Conservation (phyloP, 2,329 filamentous ascomycete species). For the Cladosporium sp. region DNA sequence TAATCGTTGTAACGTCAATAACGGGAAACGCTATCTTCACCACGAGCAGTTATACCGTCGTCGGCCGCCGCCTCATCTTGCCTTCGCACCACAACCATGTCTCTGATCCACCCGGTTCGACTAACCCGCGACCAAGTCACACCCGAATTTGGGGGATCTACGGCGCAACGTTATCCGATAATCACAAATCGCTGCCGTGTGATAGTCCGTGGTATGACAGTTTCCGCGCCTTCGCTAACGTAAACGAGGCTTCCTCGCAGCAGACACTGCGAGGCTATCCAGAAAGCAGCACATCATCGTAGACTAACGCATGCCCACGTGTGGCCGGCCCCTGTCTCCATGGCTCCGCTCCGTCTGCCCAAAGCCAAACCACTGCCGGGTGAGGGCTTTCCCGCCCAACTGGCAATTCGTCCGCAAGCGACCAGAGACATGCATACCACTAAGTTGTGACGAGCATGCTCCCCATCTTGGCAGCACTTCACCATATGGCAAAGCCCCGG, state of each 20-base stretch:
- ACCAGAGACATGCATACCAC: constrained; percentile 3
- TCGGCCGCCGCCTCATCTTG: background rate
- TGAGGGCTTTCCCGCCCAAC: background rate
- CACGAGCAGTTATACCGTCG: background rate
- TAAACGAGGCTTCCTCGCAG: too few species aligned
- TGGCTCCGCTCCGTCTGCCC: background rate
- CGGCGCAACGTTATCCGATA: background rate
- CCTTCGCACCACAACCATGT: background rate
- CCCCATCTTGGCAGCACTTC: background rate
- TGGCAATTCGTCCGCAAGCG: background rate
- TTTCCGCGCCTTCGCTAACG: too few species aligned
- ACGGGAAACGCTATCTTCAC: too few species aligned
- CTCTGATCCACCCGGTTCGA: background rate
- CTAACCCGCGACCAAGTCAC: background rate
- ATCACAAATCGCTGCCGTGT: background rate
- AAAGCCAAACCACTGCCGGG: background rate
- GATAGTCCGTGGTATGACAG: background rate
- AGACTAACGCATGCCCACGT: background rate
- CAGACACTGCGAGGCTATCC: background rate
- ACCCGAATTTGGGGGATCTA: background rate
- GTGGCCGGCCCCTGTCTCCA: background rate
- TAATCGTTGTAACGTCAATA: background rate
- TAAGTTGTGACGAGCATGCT: background rate
- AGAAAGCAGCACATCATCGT: background rate
- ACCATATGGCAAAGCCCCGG: background rate